Evolutionary conservation across 345 rosid species (phyloP), one percentile per base, ranked within the genome.

Genomic region (Camelina sativa): DNA sequence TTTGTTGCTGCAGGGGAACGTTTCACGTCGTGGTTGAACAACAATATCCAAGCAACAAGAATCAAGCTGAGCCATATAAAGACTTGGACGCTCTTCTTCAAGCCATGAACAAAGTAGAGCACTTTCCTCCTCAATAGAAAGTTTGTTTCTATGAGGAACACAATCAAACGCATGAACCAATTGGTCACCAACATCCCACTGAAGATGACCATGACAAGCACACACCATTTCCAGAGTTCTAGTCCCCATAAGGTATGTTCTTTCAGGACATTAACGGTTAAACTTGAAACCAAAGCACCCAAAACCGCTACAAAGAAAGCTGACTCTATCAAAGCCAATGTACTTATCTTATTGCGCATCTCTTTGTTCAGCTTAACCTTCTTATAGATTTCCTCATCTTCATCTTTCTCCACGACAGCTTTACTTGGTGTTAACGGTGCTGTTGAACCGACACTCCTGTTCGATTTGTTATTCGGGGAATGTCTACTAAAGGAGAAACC

Each of bases 71-170:
- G 71, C 98, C 98, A 93, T 50, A 87, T 82, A 57, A 93, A 91
- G 46, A 88, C 96, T 79, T 88, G 94, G 59, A 86, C 89, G 47
- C 89, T 89, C 82, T 88, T 82, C 86, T 89, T 93, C 79, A 93
- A 84, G 5, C 98, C 98, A 54, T 91, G 89, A 51, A 93, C 98
- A 71, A 91, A 93, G 78, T 93, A 93, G 23, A 93, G 88, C 11
- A 91, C 96, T 71, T 89, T 93, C 74, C 85, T 91, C 73, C 75
- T 79, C 6, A 93, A 77, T 47, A 93, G 80, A 38, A 88, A 93
- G 75, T 88, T 91, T 52, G 61, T 84, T 84, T 91, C 98, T 12
- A 93, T 93, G 83, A 93, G 78, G 81, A 91, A 93, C 60, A 93
- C 94, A 55, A 91, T 54, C 25, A 93, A 53, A 71, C 77, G 89